Evolutionary conservation across 306 rosid genomes (phyloP), one percentile per base, ranked within the genome.

Genomic region (Argentina anserina): DNA sequence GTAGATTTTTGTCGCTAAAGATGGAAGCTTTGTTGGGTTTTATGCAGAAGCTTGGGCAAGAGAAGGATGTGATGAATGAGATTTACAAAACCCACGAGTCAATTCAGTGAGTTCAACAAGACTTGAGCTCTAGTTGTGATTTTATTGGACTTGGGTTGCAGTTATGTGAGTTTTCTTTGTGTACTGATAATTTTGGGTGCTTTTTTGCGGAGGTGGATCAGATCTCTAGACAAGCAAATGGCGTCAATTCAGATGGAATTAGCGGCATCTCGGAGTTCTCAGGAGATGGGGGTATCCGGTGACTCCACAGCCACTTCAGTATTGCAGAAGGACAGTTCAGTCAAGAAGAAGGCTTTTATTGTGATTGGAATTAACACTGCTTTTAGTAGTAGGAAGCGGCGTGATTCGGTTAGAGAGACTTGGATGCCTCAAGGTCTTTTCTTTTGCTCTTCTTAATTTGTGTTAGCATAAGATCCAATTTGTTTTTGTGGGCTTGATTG

Each of bases 301-400:
- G 76, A 83, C 70, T 84, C 87, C 20, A 26, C 84, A 39, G 52
- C 73, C 45, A 74, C 58, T 23, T 58, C 81, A 33, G 77, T 3
- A n/a, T 56, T 52, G 66, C 42, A 80, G 6, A 49, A 29, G 28
- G 86, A 83, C 41, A 77, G 66, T 37, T 0, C 80, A 25, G 80
- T 80, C 18, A 87, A 75, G 77, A 84, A 89, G 93, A 94, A 94
- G 83, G 87, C 78, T 2, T 90, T 94, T 69, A 76, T 94, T 71
- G 97, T 94, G 43, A 91, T 94, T 64, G 99, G 99, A 67, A 94
- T 94, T 73, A 94, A 94, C 84, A 94, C 99, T 0, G 99, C 99
- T 83, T 94, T 94, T 74, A 94, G 99, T 75, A 94, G 99, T 78
- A 85, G 99, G 80, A 94, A 86, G 80, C 75, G 99, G 70, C 96